Evolutionary conservation across 495 filamentous ascomycete species (phyloP), one percentile per base, ranked within the genome.

Genomic region (Cudoniella acicularis): DNA sequence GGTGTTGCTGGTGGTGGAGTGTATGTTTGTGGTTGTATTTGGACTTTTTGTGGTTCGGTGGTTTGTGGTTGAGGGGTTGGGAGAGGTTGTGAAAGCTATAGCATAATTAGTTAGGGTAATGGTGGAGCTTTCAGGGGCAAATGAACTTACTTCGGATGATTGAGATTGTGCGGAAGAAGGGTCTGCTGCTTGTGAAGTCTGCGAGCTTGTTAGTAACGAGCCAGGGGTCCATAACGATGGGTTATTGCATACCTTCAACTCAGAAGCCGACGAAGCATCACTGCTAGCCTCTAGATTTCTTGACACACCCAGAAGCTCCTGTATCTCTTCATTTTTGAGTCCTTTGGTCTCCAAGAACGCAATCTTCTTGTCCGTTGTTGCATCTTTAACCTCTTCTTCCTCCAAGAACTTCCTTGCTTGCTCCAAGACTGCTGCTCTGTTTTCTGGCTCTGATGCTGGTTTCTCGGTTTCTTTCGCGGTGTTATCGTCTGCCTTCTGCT

Each of bases 331-430:
- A 2, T 77, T 69, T 2, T 72, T 79, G 6, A 96, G 71, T 0
- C 91, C 91, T 69, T 98, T 97, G 30, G 82, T 83, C 63, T 87
- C 81, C 8, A 98, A 74, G 59, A 96, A 97, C 1, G 81, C 78
- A 24, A 84, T 75, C 73, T 96, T 94, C 70, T 83, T 84, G 52
- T 89, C 87, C 46, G 78, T 77, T 1, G 87, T 76, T 10, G 87
- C 83, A 67, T 87, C 75, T 26, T 82, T 81, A 47, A 96, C 88
- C n/a, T 78, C 79, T 8, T 88, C 84, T 55, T 92, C 88, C 43
- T 88, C 74, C n/a, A 98, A 82, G 67, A 97, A 96, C 56, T 78
- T 85, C 30, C 79, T 74, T 18, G 91, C 91, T 67, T 90, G 84
- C 17, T 90, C 83, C 17, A 93, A 67, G 10, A 87, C 77, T 23